Evolutionary conservation across 345 rosid genomes (phyloP), one percentile per base, ranked within the genome.

Genomic region (Hypericum perforatum): DNA sequence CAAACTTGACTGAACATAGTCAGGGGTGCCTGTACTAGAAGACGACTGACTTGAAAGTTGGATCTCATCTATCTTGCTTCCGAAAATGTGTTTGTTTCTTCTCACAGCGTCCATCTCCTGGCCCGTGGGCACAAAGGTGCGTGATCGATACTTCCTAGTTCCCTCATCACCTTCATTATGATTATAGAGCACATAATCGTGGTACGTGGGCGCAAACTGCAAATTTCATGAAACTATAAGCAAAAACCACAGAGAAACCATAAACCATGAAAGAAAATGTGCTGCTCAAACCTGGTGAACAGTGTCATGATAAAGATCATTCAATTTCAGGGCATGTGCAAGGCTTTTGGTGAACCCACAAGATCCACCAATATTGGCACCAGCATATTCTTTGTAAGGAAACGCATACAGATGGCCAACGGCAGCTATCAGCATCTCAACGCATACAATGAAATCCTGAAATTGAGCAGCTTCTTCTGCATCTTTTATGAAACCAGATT

Each of bases 391-490:
- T 71, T 82, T 94, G 80, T 94, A 94, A 3, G 97, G 97, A 62
- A 94, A 94, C 49, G 99, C 99, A 69, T 73, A 89, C 62, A 84
- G 77, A 79, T 89, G 97, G 57, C 95, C 99, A 39, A 78, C 67
- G 8, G 97, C 99, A 56, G 99, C 99, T 62, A 94, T 65, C 61
- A 94, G 95, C 99, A 94, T 94, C 78, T 94, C 95, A 42, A 86
- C 84, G 52, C 99, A 94, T 57, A 89, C 78, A 54, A 89, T 82
- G 60, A 94, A 89, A 65, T 89, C 75, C 46, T 94, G 97, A 78
- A 77, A 89, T 48, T 74, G 77, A 37, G 97, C 99, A 47, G 99
- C 97, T 64, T 79, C 89, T 22, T 89, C 97, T 50, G 80, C 79
- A 54, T 79, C 74, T 68, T 78, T 78, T 45, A 89, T 86, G 38